Conservation (phyloP, 23 red algal genomes). For the Chondrus crispus region DNA sequence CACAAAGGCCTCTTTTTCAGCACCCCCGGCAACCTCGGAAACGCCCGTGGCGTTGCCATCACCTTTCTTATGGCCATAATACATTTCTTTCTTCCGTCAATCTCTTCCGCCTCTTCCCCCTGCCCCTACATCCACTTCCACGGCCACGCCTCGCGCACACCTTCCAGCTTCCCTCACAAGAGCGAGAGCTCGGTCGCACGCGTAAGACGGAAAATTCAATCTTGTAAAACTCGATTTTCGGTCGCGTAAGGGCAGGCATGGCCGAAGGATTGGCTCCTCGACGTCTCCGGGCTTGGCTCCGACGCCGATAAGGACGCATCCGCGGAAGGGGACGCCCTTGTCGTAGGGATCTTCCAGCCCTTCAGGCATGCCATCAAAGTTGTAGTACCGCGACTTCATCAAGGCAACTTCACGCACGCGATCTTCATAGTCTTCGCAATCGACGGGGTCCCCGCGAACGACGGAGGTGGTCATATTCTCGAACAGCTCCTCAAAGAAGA, state of each 20-base stretch:
- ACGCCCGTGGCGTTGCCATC: no score
- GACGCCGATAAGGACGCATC: conserved; percentile 68
- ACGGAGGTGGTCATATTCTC: conserved; percentile 61
- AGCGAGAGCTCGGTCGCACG: conserved; percentile 75
- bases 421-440: conserved; percentile 69
- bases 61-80: no score
- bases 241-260: conserved; percentile 65
- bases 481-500: conserved; percentile 68
- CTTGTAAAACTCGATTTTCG: conserved; percentile 69
- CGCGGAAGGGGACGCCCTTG: conserved; percentile 80
- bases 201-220: conserved; percentile 60
- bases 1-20: no score
- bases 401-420: conserved; percentile 56
- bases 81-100: no score
- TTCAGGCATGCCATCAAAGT: conserved; percentile 79
- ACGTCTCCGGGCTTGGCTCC: conserved; percentile 69
- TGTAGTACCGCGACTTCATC: conserved; percentile 85
- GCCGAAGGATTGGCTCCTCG: conserved; percentile 41
- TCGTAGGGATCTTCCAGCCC: conserved; percentile 65
- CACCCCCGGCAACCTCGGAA: no score
- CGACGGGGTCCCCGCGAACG: conserved; percentile 71
- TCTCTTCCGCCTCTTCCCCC: no score
- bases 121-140: no score
- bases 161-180: no score
- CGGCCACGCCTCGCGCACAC: no score